phyloP scores from a whole-genome alignment of 176 grass and related monocot genomes.

The Oryza australiensis region DNA sequence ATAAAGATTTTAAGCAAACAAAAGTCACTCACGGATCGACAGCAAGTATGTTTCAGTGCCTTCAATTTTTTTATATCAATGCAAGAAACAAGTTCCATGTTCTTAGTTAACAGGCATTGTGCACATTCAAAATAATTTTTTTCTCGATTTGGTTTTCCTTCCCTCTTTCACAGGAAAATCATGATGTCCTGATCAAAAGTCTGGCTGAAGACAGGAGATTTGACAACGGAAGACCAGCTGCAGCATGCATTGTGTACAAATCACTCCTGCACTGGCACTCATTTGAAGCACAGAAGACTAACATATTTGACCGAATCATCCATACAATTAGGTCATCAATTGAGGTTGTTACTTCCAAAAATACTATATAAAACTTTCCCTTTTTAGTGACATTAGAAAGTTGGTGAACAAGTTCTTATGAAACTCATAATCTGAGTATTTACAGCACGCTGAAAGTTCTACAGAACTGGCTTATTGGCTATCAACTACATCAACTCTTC shows the following conservation, averaged over 20 bases:
- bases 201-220: conserved; percentile 69
- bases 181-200: conserved; percentile 86
- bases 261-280: conserved; percentile 85
- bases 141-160: conserved; percentile 33
- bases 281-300: conserved; percentile 94
- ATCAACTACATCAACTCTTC: conserved; percentile 79
- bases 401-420: conserved; percentile 1
- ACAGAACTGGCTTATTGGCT: conserved; percentile 87
- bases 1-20: conserved; percentile 80
- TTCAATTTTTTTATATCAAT: background rate
- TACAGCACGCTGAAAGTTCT: conserved; percentile 65
- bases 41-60: conserved; percentile 56
- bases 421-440: conserved; percentile 35
- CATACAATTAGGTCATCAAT: conserved; percentile 80
- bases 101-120: conserved; percentile 25
- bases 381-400: conserved; percentile 10
- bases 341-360: conserved; percentile 58
- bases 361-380: background rate
- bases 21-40: conserved; percentile 72
- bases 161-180: conserved; percentile 71
- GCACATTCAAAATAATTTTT: conserved; percentile 20
- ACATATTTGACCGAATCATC: conserved; percentile 91
- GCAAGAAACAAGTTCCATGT: background rate
- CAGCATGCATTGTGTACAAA: conserved; percentile 89
- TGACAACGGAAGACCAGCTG: conserved; percentile 60